A percentile compares a stretch with the other conserved stretches of the same genome.
phyloP scores from a whole-genome alignment of 108 stramenopile species.

The Tribonema minus region DNA sequence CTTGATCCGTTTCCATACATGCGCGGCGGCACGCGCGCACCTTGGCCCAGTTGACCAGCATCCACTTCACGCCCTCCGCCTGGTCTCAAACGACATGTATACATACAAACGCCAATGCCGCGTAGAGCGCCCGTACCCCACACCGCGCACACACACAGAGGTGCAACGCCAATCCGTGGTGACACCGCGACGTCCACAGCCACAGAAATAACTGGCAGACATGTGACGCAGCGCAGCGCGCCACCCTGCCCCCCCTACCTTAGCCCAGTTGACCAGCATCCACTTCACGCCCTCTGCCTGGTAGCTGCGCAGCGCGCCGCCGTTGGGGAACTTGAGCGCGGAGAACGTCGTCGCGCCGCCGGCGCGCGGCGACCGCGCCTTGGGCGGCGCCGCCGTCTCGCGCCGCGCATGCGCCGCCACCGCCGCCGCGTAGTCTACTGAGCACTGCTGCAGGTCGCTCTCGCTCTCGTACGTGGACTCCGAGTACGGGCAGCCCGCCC shows the following conservation, averaged over 20 bases:
- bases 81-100: no score
- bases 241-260: no score
- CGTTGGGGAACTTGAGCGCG: slow-evolving; percentile 14
- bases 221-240: no score
- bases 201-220: no score
- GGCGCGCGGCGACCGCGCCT: not conserved
- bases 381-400: not conserved
- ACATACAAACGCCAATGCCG: no score
- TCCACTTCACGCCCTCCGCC: slow-evolving; percentile 73
- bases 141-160: no score
- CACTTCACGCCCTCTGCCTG: slow-evolving; percentile 69
- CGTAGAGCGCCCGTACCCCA: no score
- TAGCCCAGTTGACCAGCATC: slow-evolving; percentile 86
- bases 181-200: no score
- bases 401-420: slow-evolving; percentile 9
- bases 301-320: slow-evolving; percentile 11
- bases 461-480: slow-evolving; percentile 56
- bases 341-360: not conserved
- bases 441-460: slow-evolving; percentile 35
- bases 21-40: no score
- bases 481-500: slow-evolving; percentile 46
- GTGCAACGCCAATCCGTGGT: no score
- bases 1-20: no score
- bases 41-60: slow-evolving; percentile 84
- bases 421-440: not conserved